phyloP scores from a whole-genome alignment of 306 rosid species.

The Prunus salicina region DNA sequence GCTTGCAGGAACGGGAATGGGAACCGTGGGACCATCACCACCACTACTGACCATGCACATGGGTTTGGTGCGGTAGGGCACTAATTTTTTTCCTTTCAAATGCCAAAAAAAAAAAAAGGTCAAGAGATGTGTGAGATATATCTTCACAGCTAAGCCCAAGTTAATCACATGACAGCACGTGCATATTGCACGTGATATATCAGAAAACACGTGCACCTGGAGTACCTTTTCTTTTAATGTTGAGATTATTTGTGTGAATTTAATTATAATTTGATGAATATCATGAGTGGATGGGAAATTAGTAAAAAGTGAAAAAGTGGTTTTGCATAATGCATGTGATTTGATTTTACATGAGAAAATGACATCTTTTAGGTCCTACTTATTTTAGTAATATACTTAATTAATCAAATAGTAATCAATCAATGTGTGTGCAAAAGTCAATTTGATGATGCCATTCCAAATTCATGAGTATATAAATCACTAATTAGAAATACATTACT shows the following conservation, averaged over 20 bases:
- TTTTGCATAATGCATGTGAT: not conserved
- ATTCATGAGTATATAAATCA: too few species aligned
- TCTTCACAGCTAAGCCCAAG: too few species aligned
- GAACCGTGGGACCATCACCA: not conserved
- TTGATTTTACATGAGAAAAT: slow-evolving; percentile 1
- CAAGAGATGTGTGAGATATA: not conserved
- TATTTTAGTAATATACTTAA: not conserved
- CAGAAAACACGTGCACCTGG: slow-evolving; percentile 16
- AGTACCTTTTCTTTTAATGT: not conserved
- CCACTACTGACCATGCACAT: slow-evolving; percentile 19
- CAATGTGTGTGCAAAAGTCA: not conserved
- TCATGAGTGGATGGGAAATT: not conserved
- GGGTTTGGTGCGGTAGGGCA: slow-evolving; percentile 20
- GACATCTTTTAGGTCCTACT: not conserved
- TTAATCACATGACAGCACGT: not conserved
- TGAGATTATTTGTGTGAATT: not conserved
- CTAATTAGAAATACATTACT: too few species aligned
- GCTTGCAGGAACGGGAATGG: not conserved
- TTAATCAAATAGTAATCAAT: not conserved
- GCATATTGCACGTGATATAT: slow-evolving; percentile 21
- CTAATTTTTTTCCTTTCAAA: too few species aligned
- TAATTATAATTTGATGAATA: too few species aligned
- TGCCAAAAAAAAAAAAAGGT: too few species aligned
- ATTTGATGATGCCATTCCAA: not conserved
- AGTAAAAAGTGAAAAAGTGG: not conserved